Conservation (phyloP, 768 basidiomycete species). For the Termitomyces sp. region DNA sequence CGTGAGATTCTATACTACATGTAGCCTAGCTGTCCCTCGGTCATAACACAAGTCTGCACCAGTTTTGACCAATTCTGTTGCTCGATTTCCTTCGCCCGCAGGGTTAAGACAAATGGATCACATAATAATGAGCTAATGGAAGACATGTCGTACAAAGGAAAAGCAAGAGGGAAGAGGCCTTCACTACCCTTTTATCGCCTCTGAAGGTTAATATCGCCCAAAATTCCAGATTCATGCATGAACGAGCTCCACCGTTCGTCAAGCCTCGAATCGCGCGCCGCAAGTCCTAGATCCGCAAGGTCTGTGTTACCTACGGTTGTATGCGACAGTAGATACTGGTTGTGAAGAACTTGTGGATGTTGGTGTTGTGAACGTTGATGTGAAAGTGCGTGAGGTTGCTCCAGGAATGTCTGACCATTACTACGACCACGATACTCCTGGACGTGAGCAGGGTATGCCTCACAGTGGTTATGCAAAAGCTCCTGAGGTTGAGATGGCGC, state of each 20-base stretch:
- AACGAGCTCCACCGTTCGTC: slow-evolving; percentile 61
- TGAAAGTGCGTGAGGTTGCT: no score
- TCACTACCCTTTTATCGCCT: not conserved
- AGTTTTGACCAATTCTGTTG: no score
- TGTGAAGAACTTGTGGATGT: slow-evolving; percentile 16
- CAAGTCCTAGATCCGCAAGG: slow-evolving; percentile 58
- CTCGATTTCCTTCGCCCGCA: no score
- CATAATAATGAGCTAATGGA: no score
- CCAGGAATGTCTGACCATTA: not conserved
- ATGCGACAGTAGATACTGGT: slow-evolving; percentile 6
- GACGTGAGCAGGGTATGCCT: not conserved
- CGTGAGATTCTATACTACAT: no score
- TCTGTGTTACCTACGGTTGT: slow-evolving; percentile 30
- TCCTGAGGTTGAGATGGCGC: not conserved
- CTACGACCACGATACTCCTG: not conserved
- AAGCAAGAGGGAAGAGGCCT: no score
- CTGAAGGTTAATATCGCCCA: slow-evolving; percentile 25
- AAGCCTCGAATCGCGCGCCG: slow-evolving; percentile 49
- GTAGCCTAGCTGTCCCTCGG: no score
- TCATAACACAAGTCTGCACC: no score
- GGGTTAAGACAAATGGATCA: no score
- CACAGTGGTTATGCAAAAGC: not conserved
- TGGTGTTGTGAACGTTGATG: slow-evolving; percentile 9
- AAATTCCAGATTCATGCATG: slow-evolving; percentile 51
- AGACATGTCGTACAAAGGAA: no score